These are phyloP conservation scores for Ophiocordyceps polyrhachis-furcata DNA, from an alignment of 2,329 filamentous ascomycete species.

Conservation along the genomic window DNA sequence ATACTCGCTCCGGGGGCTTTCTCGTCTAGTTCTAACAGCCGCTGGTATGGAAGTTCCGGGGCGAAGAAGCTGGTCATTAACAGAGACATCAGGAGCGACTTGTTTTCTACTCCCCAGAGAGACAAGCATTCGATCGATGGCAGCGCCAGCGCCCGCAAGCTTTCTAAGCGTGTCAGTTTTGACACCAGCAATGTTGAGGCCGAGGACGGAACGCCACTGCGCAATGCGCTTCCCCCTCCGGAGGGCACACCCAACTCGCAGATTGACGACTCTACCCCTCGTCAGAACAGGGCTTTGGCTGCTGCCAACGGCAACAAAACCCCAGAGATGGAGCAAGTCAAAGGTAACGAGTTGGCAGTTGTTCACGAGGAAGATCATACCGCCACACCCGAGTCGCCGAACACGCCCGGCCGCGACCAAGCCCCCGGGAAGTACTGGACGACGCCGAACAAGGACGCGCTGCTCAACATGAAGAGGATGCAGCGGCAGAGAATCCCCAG, in stretches of 20 bases:
- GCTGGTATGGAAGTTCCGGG: constrained; percentile 46
- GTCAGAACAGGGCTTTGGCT: constrained; percentile 34
- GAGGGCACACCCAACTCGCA: constrained; percentile 12
- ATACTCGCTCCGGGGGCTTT: constrained; percentile 75
- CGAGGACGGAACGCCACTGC: constrained; percentile 16
- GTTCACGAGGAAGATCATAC: constrained; percentile 50
- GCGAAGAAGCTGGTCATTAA: constrained; percentile 91
- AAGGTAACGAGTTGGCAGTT: constrained; percentile 57
- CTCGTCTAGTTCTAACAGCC: constrained; percentile 44
- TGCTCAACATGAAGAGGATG: constrained; percentile 61
- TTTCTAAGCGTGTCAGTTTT: constrained; percentile 84
- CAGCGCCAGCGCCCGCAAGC: constrained; percentile 28
- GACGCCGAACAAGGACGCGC: constrained; percentile 53
- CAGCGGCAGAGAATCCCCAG: constrained; percentile 56
- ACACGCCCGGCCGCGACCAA: constrained; percentile 16
- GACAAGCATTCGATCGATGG: constrained; percentile 23
- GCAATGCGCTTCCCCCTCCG: constrained; percentile 16
- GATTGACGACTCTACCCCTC: constrained; percentile 18
- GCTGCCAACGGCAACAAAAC: constrained; percentile 16
- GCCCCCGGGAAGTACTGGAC: constrained; percentile 74
- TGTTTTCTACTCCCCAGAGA: constrained; percentile 42
- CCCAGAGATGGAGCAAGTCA: constrained; percentile 52
- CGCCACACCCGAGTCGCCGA: constrained; percentile 11
- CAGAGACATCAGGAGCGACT: constrained; percentile 58
- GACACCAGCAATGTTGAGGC: constrained; percentile 40